Conservation (phyloP, 805 yeast species). For the Cyberlindnera xylosilytica region DNA sequence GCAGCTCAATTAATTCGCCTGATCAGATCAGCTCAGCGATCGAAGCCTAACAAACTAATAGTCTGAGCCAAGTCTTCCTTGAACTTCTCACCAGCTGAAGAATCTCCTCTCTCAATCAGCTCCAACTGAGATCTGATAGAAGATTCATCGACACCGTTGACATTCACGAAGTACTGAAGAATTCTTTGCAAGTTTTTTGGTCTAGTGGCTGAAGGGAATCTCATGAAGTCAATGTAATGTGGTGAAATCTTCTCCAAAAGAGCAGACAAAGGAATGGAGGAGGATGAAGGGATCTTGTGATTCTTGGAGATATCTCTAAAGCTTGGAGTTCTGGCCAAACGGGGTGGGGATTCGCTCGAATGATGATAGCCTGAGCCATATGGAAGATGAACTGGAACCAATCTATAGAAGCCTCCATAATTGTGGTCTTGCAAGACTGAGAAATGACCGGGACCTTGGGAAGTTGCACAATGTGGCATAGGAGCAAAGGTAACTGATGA, state of each 20-base stretch:
- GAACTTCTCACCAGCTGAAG: slow-evolving; percentile 9
- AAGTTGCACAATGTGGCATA: background rate
- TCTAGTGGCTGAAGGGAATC: slow-evolving; percentile 32
- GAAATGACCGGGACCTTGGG: background rate
- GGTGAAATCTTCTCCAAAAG: slow-evolving; percentile 29
- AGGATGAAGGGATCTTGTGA: background rate
- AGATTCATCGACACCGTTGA: slow-evolving; percentile 31
- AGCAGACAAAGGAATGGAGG: slow-evolving; percentile 11
- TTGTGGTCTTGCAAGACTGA: slow-evolving; percentile 4
- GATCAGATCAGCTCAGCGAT: slow-evolving; percentile 13
- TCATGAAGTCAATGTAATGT: slow-evolving; percentile 31
- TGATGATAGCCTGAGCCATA: background rate
- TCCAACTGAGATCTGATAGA: slow-evolving; percentile 12
- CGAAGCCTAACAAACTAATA: slow-evolving; percentile 25
- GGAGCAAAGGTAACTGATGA: background rate
- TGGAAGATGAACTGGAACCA: slow-evolving; percentile 9
- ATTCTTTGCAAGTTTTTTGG: slow-evolving; percentile 31
- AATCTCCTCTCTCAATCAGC: slow-evolving; percentile 17
- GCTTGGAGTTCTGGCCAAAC: background rate
- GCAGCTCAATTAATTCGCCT: no score
- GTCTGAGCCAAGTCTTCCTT: slow-evolving; percentile 18
- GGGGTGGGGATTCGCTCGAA: background rate
- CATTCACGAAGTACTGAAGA: slow-evolving; percentile 34
- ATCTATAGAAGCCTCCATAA: slow-evolving; percentile 6
- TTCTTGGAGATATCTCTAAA: background rate